Evolutionary conservation across 176 grass and related monocot species (phyloP), one percentile per base, ranked within the genome.

Genomic region (Raddia guianensis): DNA sequence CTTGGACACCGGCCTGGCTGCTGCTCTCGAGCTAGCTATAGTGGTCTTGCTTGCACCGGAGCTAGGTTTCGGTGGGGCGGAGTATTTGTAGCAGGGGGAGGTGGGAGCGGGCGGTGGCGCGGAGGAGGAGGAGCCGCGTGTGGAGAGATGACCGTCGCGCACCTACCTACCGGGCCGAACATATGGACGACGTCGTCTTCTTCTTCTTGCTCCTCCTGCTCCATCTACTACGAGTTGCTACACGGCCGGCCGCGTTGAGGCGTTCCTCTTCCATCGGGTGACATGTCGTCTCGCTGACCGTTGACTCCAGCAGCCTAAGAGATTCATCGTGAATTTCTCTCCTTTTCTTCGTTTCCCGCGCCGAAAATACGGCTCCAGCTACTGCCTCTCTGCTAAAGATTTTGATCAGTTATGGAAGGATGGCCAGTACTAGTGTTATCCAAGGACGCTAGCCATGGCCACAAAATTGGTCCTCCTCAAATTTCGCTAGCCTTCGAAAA

Each of bases 241-340:
- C 84, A 14, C 32, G 44, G n/a, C 48, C 32, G 44, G n/a, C 48
- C 83, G 83, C 83, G 75, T 85, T 55, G 48, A 64, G 66, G 18
- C 67, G 14, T 20, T 37, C 50, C 37, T 14, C 57, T 43, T 21
- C 42, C 66, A 7, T 13, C 70, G 2, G 46, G 52, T 82, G 80
- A 87, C 79, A 87, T 77, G 66, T 87, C 49, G 58, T 50, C 16
- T 7, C 80, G 67, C 66, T 87, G 66, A 87, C 73, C 86, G 79
- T 72, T 83, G 86, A 87, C 86, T 20, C 34, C 8, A 14, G 64
- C 70, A 10, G 34, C 45, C 63, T 63, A 6, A 9, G 3, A 53
- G 3, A 53, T 61, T 20, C 11, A 37, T 60, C 6, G 8, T n/a
- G 7, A 0, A 11, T n/a, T 58, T 52, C 12, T 14, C 37, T 3